Evolutionary conservation across 768 basidiomycete genomes (phyloP).

Genomic region (Tylopilus felleus): DNA sequence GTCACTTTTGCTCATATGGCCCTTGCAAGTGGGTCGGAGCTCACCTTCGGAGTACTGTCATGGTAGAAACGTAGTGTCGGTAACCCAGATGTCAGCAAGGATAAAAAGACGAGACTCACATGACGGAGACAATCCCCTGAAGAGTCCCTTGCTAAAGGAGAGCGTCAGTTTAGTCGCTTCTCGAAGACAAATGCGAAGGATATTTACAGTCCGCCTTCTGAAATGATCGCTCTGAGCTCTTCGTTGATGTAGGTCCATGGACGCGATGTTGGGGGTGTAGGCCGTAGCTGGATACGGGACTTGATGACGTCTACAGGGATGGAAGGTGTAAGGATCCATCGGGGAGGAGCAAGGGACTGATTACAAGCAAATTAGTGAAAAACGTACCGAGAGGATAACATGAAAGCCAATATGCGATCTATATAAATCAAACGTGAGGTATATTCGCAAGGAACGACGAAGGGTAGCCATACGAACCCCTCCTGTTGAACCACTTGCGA

Average conservation of each 20-base stretch:
- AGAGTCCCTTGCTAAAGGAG: slow-evolving; percentile 49
- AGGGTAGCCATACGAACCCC: slow-evolving; percentile 49
- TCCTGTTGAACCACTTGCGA: slow-evolving; percentile 80
- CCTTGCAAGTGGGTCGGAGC: neutral
- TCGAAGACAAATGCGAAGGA: neutral
- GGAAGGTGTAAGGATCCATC: neutral
- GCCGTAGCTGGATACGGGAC: slow-evolving; percentile 80
- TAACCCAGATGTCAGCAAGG: neutral
- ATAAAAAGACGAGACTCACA: slow-evolving; percentile 40
- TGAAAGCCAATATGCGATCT: slow-evolving; percentile 70
- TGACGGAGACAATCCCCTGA: slow-evolving; percentile 73
- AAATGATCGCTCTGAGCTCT: slow-evolving; percentile 64
- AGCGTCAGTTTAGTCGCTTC: neutral
- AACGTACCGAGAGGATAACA: slow-evolving; percentile 79
- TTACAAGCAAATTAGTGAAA: neutral
- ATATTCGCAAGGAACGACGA: neutral
- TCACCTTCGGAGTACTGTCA: slow-evolving; percentile 61
- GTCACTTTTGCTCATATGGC: neutral
- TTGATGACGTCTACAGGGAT: slow-evolving; percentile 76
- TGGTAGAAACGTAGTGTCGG: neutral
- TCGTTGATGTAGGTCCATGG: slow-evolving; percentile 72
- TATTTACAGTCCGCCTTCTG: slow-evolving; percentile 72
- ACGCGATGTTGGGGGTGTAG: slow-evolving; percentile 67
- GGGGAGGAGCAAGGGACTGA: neutral
- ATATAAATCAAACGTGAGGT: neutral